Evolutionary conservation across 2,329 filamentous ascomycete species (phyloP).

Genomic region (Calonectria leucothoes): DNA sequence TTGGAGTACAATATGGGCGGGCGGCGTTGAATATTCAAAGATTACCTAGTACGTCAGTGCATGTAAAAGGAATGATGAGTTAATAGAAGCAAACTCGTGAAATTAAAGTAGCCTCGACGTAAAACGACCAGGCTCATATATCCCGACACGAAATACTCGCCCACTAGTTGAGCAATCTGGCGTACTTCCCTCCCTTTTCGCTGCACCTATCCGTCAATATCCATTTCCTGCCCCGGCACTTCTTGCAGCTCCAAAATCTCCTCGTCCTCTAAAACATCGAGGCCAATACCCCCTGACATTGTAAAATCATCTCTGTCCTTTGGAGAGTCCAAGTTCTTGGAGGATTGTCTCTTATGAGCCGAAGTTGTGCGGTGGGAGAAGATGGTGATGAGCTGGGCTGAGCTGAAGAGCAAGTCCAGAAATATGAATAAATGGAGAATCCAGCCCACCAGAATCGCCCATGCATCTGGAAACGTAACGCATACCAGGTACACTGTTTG

Average conservation of each 20-base stretch:
- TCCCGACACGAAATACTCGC: background rate
- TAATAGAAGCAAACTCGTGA: background rate
- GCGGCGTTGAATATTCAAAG: too few relatives aligned
- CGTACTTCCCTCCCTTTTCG: background rate
- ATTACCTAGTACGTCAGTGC: too few relatives aligned
- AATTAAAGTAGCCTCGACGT: background rate
- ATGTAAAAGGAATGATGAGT: too few relatives aligned
- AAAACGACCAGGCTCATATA: background rate
- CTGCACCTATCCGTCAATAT: background rate
- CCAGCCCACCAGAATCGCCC: background rate
- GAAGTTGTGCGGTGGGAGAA: background rate
- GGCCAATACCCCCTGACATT: background rate
- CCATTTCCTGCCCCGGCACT: background rate
- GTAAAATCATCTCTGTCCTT: background rate
- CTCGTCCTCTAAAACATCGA: background rate
- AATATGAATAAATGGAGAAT: background rate
- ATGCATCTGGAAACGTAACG: background rate
- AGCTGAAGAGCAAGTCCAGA: background rate
- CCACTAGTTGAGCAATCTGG: background rate
- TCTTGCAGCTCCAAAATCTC: background rate
- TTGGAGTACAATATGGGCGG: background rate
- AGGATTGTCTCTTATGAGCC: background rate
- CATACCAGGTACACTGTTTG: background rate
- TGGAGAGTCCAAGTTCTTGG: background rate
- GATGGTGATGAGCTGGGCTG: background rate